Evolutionary conservation across 257 asterid species (phyloP).

Genomic region (Catharanthus roseus): DNA sequence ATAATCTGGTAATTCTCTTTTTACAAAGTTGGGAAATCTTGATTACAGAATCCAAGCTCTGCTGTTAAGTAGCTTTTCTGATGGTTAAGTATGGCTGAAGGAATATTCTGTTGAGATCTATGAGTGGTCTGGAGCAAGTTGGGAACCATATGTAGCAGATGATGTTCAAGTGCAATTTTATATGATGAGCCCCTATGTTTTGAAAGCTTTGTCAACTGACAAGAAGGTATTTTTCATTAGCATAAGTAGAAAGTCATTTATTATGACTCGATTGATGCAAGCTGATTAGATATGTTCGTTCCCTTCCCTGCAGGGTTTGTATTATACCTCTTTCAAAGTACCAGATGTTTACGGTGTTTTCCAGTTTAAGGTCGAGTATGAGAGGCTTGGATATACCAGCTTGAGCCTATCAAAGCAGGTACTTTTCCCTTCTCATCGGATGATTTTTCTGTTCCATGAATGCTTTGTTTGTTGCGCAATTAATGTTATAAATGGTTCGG

Average conservation of each 20-base stretch:
- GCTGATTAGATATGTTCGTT: not conserved
- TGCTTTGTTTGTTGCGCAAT: not conserved
- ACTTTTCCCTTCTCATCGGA: constrained; percentile 8
- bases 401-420: constrained; percentile 79
- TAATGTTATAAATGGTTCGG: not conserved
- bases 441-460: not conserved
- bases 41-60: not conserved
- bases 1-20: constrained; percentile 58
- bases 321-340: constrained; percentile 69
- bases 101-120: constrained; percentile 65
- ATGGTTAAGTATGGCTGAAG: constrained; percentile 26
- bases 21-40: not conserved
- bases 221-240: constrained; percentile 43
- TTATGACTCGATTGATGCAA: not conserved
- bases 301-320: constrained; percentile 49
- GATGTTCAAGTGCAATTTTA: constrained; percentile 85
- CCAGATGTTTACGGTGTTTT: constrained; percentile 93
- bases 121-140: constrained; percentile 75
- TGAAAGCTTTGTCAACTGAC: constrained; percentile 76
- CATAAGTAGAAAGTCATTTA: not conserved
- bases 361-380: constrained; percentile 83
- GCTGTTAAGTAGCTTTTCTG: constrained; percentile 10
- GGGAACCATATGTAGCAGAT: constrained; percentile 76
- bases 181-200: constrained; percentile 90
- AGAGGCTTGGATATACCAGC: constrained; percentile 67